Conservation (phyloP, 257 asterid genomes). For the Salvia miltiorrhiza region DNA sequence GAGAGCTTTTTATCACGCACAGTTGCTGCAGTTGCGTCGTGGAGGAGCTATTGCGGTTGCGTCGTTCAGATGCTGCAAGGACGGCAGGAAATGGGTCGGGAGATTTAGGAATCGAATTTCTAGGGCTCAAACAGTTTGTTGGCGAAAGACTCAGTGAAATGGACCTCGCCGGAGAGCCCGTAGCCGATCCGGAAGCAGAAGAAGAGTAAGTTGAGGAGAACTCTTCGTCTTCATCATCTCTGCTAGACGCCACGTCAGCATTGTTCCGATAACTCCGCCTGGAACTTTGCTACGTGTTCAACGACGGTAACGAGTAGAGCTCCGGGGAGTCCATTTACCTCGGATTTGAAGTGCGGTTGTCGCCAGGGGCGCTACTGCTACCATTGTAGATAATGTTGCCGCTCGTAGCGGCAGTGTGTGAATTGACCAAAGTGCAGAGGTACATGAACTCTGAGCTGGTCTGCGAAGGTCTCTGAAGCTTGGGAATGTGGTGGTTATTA, state of each 20-base stretch:
- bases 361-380: conserved; percentile 18
- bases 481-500: conserved; percentile 41
- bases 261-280: conserved; percentile 30
- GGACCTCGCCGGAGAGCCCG: conserved; percentile 84
- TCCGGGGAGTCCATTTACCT: conserved; percentile 79
- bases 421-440: conserved; percentile 77
- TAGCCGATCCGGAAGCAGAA: conserved; percentile 66
- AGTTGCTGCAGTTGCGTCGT: too few relatives aligned
- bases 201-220: conserved; percentile 74
- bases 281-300: conserved; percentile 35
- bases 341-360: conserved; percentile 26
- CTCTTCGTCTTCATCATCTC: conserved; percentile 66
- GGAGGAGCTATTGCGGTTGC: too few relatives aligned
- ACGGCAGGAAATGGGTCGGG: too few relatives aligned
- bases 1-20: too few relatives aligned
- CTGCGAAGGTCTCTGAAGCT: conserved; percentile 79
- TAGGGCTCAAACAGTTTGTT: conserved; percentile 61
- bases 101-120: conserved; percentile 62
- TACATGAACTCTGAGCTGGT: conserved; percentile 87
- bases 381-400: conserved; percentile 24
- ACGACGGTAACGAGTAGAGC: conserved; percentile 89
- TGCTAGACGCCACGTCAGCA: conserved; percentile 41
- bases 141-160: conserved; percentile 78
- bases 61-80: too few relatives aligned
- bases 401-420: conserved; percentile 37